Base-by-base conservation (phyloP, 176 grass and related monocot genomes). In the Avena atlantica region DNA sequence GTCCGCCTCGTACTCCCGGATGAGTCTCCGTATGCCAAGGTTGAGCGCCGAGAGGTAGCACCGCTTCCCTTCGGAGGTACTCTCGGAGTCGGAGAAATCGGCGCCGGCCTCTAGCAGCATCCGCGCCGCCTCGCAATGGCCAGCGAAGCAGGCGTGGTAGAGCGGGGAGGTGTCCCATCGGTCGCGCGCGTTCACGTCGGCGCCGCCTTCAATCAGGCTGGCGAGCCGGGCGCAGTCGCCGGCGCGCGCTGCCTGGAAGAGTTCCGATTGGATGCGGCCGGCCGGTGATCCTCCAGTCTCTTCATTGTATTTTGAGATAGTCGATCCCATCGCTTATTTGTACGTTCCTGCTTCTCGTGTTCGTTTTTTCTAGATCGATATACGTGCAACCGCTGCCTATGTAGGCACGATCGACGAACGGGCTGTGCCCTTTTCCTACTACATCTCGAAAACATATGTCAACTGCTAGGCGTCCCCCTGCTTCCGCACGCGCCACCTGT, bases 31-130 rank as follows among this genome's bases (percentile, higher is more conserved):
- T 0, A 91, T 49, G 19, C 81, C 84, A 2, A 94, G 78, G 58
- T 97, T 97, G 45, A 97, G 95, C 17, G 95, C 92, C 6, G 95
- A 92, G 83, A 89, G 91, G 85, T 97, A 92, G 74, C 95, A 97
- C 1, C 88, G 90, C 77, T 97, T 90, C 13, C 95, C 95, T 72
- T 94, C 92, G 40, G 92, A 86, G 79, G 92, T 97, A 61, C 86
- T 90, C 84, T 91, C 92, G 21, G 95, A 82, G 87, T 92, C 92
- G 21, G 95, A 82, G 87, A 91, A 97, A 40, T 94, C 92, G 83
- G 95, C 95, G 16, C 95, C 95, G 24, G 95, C 92, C 75, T 94
- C 95, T 6, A 97, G 95, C 42, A 97, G 83, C 90, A 93, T 87
- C 67, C 89, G 80, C 17, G 90, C 95, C 11, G 95, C 92, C 36